phyloP scores from a whole-genome alignment of 1,284 basidiomycete species.

The Trichosporon coremiiforme region DNA sequence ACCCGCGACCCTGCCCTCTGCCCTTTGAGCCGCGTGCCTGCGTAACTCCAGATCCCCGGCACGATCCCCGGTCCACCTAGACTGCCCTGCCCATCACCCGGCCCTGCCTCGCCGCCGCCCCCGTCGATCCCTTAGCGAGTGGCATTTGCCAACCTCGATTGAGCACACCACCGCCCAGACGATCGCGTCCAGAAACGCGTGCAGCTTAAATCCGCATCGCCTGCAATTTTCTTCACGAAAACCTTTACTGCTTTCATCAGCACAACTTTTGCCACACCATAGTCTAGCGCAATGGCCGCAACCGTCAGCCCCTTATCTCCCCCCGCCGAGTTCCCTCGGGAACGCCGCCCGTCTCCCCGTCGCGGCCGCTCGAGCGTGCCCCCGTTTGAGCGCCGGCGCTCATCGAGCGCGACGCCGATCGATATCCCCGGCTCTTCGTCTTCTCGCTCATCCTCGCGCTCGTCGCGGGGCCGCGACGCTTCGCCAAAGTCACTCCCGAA shows the following conservation, averaged over 20 bases:
- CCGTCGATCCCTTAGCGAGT: no score
- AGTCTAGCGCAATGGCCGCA: background rate
- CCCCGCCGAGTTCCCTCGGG: background rate
- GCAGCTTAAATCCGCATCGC: background rate
- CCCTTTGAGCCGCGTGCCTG: no score
- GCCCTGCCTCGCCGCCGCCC: background rate
- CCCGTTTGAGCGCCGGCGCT: background rate
- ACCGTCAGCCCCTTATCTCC: background rate
- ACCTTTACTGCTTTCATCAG: background rate
- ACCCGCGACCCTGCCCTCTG: no score
- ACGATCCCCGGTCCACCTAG: background rate
- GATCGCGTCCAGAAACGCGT: background rate
- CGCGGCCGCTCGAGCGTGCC: background rate
- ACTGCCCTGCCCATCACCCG: background rate
- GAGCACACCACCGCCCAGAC: background rate
- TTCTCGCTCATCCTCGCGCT: background rate
- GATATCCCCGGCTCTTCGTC: background rate
- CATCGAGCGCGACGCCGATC: background rate
- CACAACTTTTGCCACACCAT: background rate
- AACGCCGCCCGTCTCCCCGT: background rate
- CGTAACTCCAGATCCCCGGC: no score
- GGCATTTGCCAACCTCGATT: background rate
- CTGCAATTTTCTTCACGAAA: background rate
- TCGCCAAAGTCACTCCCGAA: constrained; percentile 30
- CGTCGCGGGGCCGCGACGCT: constrained; percentile 29